Evolutionary conservation across 805 yeast species (phyloP).

Genomic region (Kodamaea kaohsiungensis): DNA sequence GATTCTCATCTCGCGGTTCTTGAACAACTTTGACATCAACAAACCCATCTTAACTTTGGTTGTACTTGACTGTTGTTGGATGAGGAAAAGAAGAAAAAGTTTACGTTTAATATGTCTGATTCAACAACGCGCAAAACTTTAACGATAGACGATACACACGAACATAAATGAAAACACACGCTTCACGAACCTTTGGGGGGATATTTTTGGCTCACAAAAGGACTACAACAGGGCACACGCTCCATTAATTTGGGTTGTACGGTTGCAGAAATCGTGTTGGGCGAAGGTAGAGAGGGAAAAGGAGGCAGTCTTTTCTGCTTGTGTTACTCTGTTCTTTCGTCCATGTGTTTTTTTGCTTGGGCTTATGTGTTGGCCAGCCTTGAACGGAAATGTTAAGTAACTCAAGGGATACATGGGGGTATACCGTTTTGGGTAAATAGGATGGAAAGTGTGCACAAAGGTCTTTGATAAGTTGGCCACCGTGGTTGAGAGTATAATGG

Average conservation of each 20-base stretch:
- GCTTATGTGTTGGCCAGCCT: not conserved
- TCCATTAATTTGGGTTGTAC: not conserved
- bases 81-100: conserved; percentile 3
- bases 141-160: conserved; percentile 4
- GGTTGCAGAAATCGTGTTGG: not conserved
- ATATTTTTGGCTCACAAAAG: not conserved
- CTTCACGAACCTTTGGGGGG: not conserved
- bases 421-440: not conserved
- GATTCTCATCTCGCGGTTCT: conserved; percentile 95
- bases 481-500: not conserved
- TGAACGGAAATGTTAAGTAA: not conserved
- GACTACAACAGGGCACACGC: not conserved
- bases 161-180: not conserved
- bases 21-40: conserved; percentile 37
- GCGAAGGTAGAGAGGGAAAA: not conserved
- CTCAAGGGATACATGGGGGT: not conserved
- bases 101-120: conserved; percentile 1
- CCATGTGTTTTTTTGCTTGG: not conserved
- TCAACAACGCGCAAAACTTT: not conserved
- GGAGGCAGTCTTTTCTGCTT: not conserved
- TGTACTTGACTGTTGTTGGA: not conserved
- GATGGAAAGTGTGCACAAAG: not conserved
- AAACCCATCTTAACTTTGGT: conserved; percentile 5
- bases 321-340: not conserved
- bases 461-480: not conserved